Percentiles rank a stretch among this genome's conserved stretches.
Conservation (phyloP, 352 stramenopile species). For the Phytophthora tentaculata region DNA sequence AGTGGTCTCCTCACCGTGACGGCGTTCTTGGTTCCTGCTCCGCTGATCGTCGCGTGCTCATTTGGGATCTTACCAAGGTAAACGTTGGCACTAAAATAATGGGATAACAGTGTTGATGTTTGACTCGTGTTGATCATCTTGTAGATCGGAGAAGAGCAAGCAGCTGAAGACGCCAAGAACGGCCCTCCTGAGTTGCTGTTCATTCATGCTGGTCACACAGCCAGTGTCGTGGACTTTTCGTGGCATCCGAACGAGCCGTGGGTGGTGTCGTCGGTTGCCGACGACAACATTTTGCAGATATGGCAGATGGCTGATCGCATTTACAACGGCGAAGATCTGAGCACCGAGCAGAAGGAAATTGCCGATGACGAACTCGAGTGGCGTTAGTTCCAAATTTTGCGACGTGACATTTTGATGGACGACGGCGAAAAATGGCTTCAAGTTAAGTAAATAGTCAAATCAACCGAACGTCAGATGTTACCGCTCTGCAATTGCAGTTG, state of each 20-base stretch:
- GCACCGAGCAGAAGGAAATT: slow-evolving; percentile 51
- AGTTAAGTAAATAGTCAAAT: no score
- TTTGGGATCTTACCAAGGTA: slow-evolving; percentile 96
- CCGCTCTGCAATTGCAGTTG: no score
- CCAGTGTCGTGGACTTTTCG: slow-evolving; percentile 97
- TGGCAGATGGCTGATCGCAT: slow-evolving; percentile 99
- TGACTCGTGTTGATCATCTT: not conserved
- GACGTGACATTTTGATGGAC: not conserved
- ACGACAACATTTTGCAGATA: slow-evolving; percentile 99
- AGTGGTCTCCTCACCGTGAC: slow-evolving; percentile 97
- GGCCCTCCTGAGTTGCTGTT: slow-evolving; percentile 98
- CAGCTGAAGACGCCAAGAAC: slow-evolving; percentile 95
- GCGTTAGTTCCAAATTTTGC: not conserved
- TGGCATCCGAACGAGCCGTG: slow-evolving; percentile 97
- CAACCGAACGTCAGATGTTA: no score
- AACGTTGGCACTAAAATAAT: not conserved
- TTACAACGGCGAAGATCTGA: slow-evolving; percentile 91
- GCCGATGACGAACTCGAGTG: slow-evolving; percentile 79
- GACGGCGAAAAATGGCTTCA: not conserved
- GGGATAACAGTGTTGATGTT: not conserved
- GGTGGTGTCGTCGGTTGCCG: slow-evolving; percentile 95
- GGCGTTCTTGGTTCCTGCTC: slow-evolving; percentile 95
- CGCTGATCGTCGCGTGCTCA: slow-evolving; percentile 94
- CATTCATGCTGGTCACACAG: slow-evolving; percentile 98
- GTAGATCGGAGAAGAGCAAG: slow-evolving; percentile 96